Base-by-base conservation (phyloP, 169 alveolate species). In the Theileria annulata region DNA sequence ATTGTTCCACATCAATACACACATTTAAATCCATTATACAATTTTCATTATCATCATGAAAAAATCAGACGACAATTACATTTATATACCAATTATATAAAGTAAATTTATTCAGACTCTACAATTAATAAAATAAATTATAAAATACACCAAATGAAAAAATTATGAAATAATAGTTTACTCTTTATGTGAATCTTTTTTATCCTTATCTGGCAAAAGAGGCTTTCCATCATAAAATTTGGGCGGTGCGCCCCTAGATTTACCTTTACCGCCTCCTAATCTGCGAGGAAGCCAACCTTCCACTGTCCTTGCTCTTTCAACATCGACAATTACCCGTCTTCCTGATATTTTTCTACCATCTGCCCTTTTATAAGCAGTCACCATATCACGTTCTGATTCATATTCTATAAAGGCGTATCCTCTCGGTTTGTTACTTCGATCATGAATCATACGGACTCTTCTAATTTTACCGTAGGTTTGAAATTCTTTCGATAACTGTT, bases 321-420 rank as follows among this genome's bases (percentile, higher is more conserved):
- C 96, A 85, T 98, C 99, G 9, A 97, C 99, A 56, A 95, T 74
- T 19, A 97, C 94, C 54, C 97, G 86, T 62, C 96, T 92, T 12
- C 98, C 99, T 66, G 96, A 97, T 35, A 97, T 93, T 80, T 92
- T 95, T 56, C 85, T 93, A 60, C 98, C 98, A 79, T 96, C 97
- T 17, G 96, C 98, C 49, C 94, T 77, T 76, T 96, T 95, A 77
- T 95, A 95, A 4, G 99, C 98, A 33, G 82, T 79, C 37, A 94
- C 91, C 74, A 95, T 92, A 73, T 95, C 97, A 62, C 92, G 86
- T 60, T 93, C 95, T 75, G 92, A 85, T 71, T 96, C 98, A 77
- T 76, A 98, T 86, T 98, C 99, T 42, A 97, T 91, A 85, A 98
- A 97, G 15, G 97, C 99, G 89, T 96, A 98, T 21, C 99, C 99